Evolutionary conservation across 768 basidiomycete genomes (phyloP).

Genomic region (Tulasnella sp.): DNA sequence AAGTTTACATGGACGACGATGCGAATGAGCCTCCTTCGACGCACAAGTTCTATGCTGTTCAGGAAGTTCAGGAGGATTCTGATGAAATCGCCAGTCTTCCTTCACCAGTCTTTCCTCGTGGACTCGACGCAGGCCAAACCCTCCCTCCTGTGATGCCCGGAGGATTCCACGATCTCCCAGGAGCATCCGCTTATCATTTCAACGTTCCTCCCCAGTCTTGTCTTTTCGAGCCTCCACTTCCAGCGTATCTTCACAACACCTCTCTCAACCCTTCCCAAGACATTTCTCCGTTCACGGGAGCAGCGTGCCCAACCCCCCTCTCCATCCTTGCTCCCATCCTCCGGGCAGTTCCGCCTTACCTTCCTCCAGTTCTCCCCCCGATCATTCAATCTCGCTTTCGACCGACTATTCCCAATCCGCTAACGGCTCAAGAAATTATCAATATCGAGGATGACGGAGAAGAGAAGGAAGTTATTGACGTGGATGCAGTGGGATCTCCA

Average conservation of each 20-base stretch:
- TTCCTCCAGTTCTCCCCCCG: not conserved
- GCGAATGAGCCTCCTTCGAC: not conserved
- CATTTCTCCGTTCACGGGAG: not conserved
- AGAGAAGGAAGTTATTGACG: not conserved
- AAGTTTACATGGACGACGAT: not conserved
- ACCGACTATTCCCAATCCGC: not conserved
- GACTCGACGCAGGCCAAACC: not conserved
- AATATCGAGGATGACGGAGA: not conserved
- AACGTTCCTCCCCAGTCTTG: not conserved
- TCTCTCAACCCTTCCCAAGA: not conserved
- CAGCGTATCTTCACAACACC: not conserved
- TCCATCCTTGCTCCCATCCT: not conserved
- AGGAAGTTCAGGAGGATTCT: not conserved
- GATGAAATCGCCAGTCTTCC: not conserved
- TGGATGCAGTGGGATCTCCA: not conserved
- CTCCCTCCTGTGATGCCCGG: not conserved
- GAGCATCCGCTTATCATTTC: not conserved
- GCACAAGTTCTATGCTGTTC: slow-evolving; percentile 3
- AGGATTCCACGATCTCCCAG: not conserved
- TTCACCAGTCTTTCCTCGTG: not conserved
- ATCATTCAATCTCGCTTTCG: not conserved
- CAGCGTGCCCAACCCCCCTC: not conserved
- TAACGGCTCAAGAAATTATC: not conserved
- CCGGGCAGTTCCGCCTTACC: not conserved
- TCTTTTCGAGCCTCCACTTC: not conserved